A percentile compares a stretch with the other conserved stretches of the same genome.
Evolutionary conservation across 805 yeast species (phyloP).

Genomic region (Martiniozyma abietophila): DNA sequence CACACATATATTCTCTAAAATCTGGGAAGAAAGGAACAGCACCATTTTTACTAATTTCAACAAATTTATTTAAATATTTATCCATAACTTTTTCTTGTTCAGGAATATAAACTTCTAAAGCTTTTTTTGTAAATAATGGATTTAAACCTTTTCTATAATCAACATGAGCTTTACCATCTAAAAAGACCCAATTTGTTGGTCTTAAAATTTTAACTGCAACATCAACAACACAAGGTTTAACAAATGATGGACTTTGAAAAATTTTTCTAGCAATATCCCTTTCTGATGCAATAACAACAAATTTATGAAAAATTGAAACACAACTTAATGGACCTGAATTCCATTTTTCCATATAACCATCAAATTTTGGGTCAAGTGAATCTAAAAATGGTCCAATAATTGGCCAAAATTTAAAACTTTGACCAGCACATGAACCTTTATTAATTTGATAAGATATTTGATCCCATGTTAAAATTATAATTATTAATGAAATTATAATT

Average conservation of each 20-base stretch:
- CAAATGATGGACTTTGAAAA: conserved; percentile 74
- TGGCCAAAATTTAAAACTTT: conserved; percentile 82
- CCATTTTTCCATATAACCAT: conserved; percentile 90
- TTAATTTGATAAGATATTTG: conserved; percentile 69
- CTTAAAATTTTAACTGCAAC: conserved; percentile 90
- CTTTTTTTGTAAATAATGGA: conserved; percentile 77
- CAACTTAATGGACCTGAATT: conserved; percentile 88
- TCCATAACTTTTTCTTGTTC: conserved; percentile 80
- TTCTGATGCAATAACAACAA: conserved; percentile 86
- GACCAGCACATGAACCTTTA: conserved; percentile 90
- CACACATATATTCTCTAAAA: conserved; percentile 94
- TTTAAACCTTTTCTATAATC: conserved; percentile 89
- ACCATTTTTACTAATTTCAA: conserved; percentile 44
- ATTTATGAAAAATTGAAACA: conserved; percentile 96
- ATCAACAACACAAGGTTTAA: conserved; percentile 96
- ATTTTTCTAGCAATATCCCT: conserved; percentile 86
- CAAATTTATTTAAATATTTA: conserved; percentile 60
- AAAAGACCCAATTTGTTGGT: conserved; percentile 95
- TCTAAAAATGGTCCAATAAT: conserved; percentile 94
- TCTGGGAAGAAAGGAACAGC: conserved; percentile 80
- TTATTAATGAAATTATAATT: conserved; percentile 35
- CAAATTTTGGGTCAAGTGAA: conserved; percentile 90
- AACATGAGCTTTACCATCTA: conserved; percentile 91
- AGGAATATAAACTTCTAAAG: conserved; percentile 78
- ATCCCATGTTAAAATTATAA: conserved; percentile 51